Evolutionary conservation across 805 yeast genomes (phyloP), one percentile per base, ranked within the genome.

Genomic region (Clavispora santaluciae): DNA sequence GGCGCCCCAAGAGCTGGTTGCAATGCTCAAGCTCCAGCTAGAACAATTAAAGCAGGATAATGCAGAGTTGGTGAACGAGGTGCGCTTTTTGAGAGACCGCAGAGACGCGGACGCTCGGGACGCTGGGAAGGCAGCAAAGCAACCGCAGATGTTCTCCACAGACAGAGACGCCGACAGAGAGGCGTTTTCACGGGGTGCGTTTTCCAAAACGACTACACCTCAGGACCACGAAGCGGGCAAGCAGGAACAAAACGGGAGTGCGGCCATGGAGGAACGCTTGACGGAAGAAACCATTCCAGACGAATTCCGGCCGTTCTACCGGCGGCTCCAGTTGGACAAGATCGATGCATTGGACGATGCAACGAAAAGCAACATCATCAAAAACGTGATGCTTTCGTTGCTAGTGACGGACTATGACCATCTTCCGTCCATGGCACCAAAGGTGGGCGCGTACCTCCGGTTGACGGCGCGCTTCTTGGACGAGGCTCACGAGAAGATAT

Each of bases 331-430:
- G 31, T 51, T 66, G 20, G 39, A 40, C 11, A 51, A 61, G 38
- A 52, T 66, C n/a, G 72, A 68, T 44, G 28, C 39, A 2, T 45
- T 66, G 37, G 42, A 57, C 18, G 54, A 48, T 38, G 44, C 46
- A 8, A 64, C 65, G 46, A 48, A 63, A 52, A 46, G 56, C 20
- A 63, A 61, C 42, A 31, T 60, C 22, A 48, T 67, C 43, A 68
- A 68, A 37, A 57, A 59, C 42, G 39, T 66, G 10, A 57, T 68
- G 63, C 55, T 64, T 12, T 55, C 63, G 28, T 48, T 69, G 28
- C 53, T 64, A 26, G 56, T 66, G 15, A 54, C 65, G 22, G 60
- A 60, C 40, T 58, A 54, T 35, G 60, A 55, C 38, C 51, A 56
- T 33, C 49, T 65, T 6, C 64, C 66, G 11, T 33, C 37, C 4